Conservation (phyloP, 345 rosid genomes). For the Eucalyptus tenuipes region DNA sequence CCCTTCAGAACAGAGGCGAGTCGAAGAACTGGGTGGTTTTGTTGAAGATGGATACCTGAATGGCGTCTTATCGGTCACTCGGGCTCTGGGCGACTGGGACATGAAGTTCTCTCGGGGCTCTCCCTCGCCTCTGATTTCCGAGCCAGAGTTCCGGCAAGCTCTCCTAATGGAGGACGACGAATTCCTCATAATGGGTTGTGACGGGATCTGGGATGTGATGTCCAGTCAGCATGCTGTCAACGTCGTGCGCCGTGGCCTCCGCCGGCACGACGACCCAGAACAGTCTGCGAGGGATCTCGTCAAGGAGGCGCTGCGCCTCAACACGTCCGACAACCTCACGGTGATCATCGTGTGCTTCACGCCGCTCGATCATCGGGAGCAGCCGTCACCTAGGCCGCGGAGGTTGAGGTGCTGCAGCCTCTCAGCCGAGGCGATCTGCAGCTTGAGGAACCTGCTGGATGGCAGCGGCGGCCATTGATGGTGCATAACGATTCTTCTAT, state of each 20-base stretch:
- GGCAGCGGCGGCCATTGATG: conserved; percentile 17
- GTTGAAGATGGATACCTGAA: conserved; percentile 68
- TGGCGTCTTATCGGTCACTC: conserved; percentile 61
- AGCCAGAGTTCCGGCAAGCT: conserved; percentile 58
- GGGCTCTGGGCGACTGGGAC: conserved; percentile 95
- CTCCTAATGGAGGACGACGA: conserved; percentile 71
- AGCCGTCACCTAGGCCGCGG: conserved; percentile 18
- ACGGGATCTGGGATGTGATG: conserved; percentile 92
- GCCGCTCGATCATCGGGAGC: conserved; percentile 23
- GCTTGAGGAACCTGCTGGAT: conserved; percentile 48
- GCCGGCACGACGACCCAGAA: conserved; percentile 55
- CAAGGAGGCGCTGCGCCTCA: conserved; percentile 50
- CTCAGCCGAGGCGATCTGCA: conserved; percentile 54
- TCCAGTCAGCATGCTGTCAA: conserved; percentile 78
- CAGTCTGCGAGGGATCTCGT: conserved; percentile 72
- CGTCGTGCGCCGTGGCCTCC: conserved; percentile 46
- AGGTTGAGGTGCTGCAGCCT: conserved; percentile 45
- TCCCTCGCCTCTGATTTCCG: conserved; percentile 67
- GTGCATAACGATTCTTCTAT: not conserved
- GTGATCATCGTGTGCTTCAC: conserved; percentile 64
- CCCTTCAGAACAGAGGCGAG: conserved; percentile 17
- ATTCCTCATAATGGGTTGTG: conserved; percentile 82
- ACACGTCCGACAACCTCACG: conserved; percentile 69
- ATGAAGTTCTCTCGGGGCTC: conserved; percentile 51
- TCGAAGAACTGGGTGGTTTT: conserved; percentile 33